Base-by-base conservation (phyloP, 306 rosid species). In the Prunus fruticosa region DNA sequence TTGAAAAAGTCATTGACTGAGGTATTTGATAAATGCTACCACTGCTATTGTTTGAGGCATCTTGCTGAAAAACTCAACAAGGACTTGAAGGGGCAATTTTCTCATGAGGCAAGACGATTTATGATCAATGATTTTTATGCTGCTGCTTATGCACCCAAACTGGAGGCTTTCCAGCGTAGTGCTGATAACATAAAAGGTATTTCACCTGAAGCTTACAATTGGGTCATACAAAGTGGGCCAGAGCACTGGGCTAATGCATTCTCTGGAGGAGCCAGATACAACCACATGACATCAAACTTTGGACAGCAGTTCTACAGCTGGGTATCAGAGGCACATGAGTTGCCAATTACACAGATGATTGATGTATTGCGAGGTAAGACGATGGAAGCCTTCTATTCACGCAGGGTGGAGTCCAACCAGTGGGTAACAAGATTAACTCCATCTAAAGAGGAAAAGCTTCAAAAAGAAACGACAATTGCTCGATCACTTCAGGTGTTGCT, bases 61-160 rank as follows among this genome's bases (percentile, higher is more conserved):
- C 96, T 95, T 67, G 93, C 96, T 32, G 97, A 95, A 68, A 90
- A 89, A 79, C 89, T 95, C 43, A 90, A 92, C 89, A 88, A 74
- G 87, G 99, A 95, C 83, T 82, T 95, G 88, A 95, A 91, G 89
- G 97, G 96, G 28, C 97, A 95, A 71, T 91, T 92, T 74, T 92
- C 99, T 77, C 99, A 95, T 5, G 99, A 95, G 80, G 99, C 99
- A 63, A 92, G 99, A 76, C 89, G 97, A 27, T 95, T 95, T 84
- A 85, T 95, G 96, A 77, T 95, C 67, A 88, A 91, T 82, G 99
- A 95, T 77, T 86, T 92, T 64, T 87, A 95, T 81, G 81, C 96
- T 15, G 97, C 98, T 69, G 99, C 98, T 57, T 84, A 88, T 69
- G 91, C 98, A 11, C 82, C 93, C 76, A 92, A 85, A 80, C 80